Evolutionary conservation across 129 eudicot species (phyloP), one percentile per base, ranked within the genome.

Genomic region (Saussurea involucrata): DNA sequence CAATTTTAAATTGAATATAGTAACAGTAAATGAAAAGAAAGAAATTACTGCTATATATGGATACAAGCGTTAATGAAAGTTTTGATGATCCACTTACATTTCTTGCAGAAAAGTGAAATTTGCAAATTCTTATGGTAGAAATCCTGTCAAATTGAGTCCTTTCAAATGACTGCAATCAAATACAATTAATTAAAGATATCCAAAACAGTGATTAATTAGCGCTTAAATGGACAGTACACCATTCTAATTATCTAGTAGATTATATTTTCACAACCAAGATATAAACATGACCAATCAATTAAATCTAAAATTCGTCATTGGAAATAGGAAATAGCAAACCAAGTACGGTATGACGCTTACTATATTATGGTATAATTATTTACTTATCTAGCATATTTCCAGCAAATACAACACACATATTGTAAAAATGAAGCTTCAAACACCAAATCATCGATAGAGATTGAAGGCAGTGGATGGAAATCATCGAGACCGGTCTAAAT

Each of bases 71-170:
- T 20, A 24, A 25, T 32, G 29, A 70, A 12, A 63, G 58, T n/a
- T 15, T 49, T 17, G 58, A 49, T 49, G 58, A 21, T 49, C 58
- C 58, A 49, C 96, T 87, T 82, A 95, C 98, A 95, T 34, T 80
- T 80, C n/a, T n/a, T n/a, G n/a, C n/a, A n/a, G n/a, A n/a, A n/a
- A n/a, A n/a, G n/a, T n/a, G n/a, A n/a, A n/a, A 90, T 81, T 82
- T 21, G 73, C 86, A 80, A 95, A 91, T 70, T 87, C 97, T 81
- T 34, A 83, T 21, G 98, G 97, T 68, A 95, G 20, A 75, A 58
- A 73, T 83, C 98, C 98, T 1, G 90, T 76, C 86, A 95, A 79
- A 78, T 86, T 91, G 73, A 91, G 88, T 69, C 97, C 88, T 81
- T 78, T 89, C 68, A 95, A 68, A 74, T 70, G 82, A 34, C 98